These are phyloP conservation scores for Magnolia officinalis DNA, from an alignment of 164 flowering plant species.

Conservation along the genomic window DNA sequence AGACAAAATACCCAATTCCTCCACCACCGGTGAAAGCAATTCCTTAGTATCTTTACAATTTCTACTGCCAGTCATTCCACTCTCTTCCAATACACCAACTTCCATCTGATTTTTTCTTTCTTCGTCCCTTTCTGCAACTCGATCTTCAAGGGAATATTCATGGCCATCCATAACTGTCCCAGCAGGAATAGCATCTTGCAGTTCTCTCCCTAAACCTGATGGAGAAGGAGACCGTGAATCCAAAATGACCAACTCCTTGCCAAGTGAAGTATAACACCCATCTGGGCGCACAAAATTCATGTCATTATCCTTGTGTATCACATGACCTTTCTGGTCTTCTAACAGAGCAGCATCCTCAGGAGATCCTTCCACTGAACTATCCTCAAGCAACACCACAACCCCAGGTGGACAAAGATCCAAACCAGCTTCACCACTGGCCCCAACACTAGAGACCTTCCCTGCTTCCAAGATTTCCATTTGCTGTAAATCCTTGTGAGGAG, in stretches of 20 bases:
- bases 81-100: constrained; percentile 7
- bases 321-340: constrained; percentile 1
- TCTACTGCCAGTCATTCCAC: constrained; percentile 5
- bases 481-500: not conserved
- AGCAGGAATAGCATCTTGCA: constrained; percentile 14
- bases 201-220: constrained; percentile 9
- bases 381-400: constrained; percentile 5
- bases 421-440: constrained; percentile 3
- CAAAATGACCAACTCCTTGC: constrained; percentile 10
- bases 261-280: constrained; percentile 6
- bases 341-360: not conserved
- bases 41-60: constrained; percentile 9
- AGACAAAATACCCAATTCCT: constrained; percentile 1
- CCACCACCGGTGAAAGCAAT: constrained; percentile 2
- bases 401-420: constrained; percentile 10
- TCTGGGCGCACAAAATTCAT: constrained; percentile 2
- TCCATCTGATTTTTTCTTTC: constrained; percentile 5
- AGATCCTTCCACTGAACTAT: constrained; percentile 14
- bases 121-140: not conserved
- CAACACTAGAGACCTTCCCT: not conserved
- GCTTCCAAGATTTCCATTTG: constrained; percentile 6
- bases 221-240: constrained; percentile 7
- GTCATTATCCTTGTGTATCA: constrained; percentile 6
- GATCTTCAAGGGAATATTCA: not conserved
- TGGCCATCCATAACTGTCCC: not conserved